Conservation (phyloP, 129 eudicot genomes). For the Flaveria sonorensis region DNA sequence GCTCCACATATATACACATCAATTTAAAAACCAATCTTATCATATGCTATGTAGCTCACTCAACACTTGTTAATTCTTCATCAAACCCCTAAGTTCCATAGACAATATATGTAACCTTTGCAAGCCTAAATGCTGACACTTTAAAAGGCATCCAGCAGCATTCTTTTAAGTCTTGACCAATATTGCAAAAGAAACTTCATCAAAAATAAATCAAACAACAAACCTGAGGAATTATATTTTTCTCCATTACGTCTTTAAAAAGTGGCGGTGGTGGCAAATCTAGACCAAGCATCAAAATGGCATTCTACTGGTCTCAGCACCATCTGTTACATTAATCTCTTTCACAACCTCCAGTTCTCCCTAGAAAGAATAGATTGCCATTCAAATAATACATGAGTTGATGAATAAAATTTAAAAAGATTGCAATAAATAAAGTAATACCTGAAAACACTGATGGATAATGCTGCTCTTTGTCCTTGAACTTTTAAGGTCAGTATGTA, state of each 20-base stretch:
- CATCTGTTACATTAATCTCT: slow-evolving; percentile 60
- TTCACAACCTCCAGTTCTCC: slow-evolving; percentile 94
- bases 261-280: slow-evolving; percentile 98
- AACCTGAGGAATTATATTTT: slow-evolving; percentile 96
- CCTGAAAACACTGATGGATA: slow-evolving; percentile 93
- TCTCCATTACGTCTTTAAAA: slow-evolving; percentile 91
- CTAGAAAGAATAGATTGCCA: slow-evolving; percentile 26
- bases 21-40: neutral
- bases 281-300: slow-evolving; percentile 95
- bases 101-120: neutral
- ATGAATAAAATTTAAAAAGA: neutral
- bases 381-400: neutral
- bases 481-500: slow-evolving; percentile 74
- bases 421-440: slow-evolving; percentile 11
- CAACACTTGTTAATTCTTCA: neutral
- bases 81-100: neutral
- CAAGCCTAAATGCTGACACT: neutral
- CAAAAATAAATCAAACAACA: neutral
- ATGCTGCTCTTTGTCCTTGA: slow-evolving; percentile 66
- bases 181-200: no score
- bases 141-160: no score
- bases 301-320: slow-evolving; percentile 72
- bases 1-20: neutral
- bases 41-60: neutral
- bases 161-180: no score